phyloP scores from a whole-genome alignment of 169 alveolate species.

The Perkinsus olseni region DNA sequence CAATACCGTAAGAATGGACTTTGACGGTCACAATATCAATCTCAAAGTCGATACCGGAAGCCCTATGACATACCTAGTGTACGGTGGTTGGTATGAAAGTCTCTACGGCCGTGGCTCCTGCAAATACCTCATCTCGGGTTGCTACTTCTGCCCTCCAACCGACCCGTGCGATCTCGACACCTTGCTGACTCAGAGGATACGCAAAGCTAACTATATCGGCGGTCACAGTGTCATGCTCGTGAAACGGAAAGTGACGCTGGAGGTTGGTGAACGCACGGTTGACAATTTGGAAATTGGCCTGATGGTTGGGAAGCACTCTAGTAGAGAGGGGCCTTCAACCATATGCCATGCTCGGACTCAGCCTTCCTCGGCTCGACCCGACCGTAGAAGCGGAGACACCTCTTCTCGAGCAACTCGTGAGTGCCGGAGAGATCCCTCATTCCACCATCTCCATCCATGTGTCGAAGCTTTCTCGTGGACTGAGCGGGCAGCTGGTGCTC shows the following conservation, averaged over 20 bases:
- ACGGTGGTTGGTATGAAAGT: neutral
- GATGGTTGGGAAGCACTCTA: neutral
- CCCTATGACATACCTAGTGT: neutral
- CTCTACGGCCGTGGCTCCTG: neutral
- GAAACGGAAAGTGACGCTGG: neutral
- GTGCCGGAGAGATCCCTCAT: neutral
- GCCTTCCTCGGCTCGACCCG: neutral
- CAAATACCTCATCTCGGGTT: neutral
- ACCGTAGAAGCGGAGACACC: neutral
- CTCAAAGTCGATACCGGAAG: neutral
- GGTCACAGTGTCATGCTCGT: neutral
- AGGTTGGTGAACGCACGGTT: neutral
- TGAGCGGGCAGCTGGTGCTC: neutral
- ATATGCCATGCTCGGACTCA: neutral
- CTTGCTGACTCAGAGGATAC: neutral
- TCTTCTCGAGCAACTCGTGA: neutral
- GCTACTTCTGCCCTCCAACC: neutral
- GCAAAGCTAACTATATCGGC: neutral
- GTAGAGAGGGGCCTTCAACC: neutral
- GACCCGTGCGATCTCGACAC: neutral
- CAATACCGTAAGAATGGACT: neutral
- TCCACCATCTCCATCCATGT: neutral
- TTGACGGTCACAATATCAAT: neutral
- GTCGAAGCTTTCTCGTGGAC: neutral
- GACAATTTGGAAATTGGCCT: neutral